Conservation (phyloP, 257 asterid species). For the Ballota nigra region DNA sequence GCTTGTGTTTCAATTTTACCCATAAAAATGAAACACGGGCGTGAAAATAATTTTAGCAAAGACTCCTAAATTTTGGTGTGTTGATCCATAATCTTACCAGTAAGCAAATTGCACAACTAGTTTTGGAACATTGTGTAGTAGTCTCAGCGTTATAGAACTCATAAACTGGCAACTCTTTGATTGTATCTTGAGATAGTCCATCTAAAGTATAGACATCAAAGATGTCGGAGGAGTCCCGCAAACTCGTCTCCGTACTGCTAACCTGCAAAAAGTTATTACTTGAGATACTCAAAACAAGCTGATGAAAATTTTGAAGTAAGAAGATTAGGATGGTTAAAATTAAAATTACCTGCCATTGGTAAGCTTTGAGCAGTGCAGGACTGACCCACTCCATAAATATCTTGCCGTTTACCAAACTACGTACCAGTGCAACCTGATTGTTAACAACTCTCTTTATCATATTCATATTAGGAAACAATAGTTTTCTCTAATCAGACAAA, state of each 20-base stretch:
- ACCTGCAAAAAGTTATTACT: constrained; percentile 36
- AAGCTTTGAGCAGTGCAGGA: constrained; percentile 77
- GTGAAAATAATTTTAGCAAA: not conserved
- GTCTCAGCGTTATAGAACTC: constrained; percentile 18
- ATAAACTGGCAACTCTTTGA: constrained; percentile 43
- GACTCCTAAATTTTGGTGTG: not conserved
- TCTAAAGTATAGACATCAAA: constrained; percentile 42
- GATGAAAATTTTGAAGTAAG: not conserved
- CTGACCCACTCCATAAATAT: constrained; percentile 85
- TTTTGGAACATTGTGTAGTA: constrained; percentile 8
- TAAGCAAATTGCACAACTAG: constrained; percentile 61
- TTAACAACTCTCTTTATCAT: not conserved
- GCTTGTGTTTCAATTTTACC: too few species aligned
- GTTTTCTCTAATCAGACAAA: not conserved
- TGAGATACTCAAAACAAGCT: not conserved
- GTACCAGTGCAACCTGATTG: constrained; percentile 69
- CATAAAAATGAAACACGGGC: not conserved
- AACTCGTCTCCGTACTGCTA: constrained; percentile 49
- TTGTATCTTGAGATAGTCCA: constrained; percentile 53
- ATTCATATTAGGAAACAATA: not conserved
- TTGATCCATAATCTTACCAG: constrained; percentile 34
- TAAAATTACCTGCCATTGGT: constrained; percentile 70
- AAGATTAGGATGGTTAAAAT: not conserved
- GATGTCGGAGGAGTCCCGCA: constrained; percentile 57
- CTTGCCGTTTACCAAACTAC: constrained; percentile 70